Percentiles rank a stretch among this genome's conserved stretches.
Conservation (phyloP, 2,329 filamentous ascomycete species). For the Claviceps monticola region DNA sequence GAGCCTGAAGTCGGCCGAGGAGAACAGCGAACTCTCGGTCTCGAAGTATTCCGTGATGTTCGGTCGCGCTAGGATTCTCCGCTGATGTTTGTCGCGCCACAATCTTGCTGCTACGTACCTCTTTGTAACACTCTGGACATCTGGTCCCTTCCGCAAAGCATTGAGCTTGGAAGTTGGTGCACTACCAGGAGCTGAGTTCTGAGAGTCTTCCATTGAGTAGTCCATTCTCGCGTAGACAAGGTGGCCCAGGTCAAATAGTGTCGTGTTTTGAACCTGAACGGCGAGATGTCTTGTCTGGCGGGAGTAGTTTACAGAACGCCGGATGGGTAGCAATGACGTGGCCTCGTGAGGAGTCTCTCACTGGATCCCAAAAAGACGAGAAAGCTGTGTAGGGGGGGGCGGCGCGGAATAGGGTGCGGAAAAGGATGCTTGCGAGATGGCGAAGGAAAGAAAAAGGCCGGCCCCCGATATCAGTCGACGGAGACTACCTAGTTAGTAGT, state of each 20-base stretch:
- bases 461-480: neutral
- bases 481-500: neutral
- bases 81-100: neutral
- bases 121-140: slow-evolving; percentile 65
- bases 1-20: neutral
- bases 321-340: neutral
- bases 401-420: neutral
- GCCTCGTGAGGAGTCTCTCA: neutral
- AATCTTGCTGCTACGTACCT: slow-evolving; percentile 33
- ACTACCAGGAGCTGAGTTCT: slow-evolving; percentile 53
- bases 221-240: slow-evolving; percentile 19
- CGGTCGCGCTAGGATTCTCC: neutral
- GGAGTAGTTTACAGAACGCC: neutral
- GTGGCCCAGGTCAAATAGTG: neutral
- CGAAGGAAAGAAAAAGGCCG: neutral
- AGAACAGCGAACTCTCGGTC: neutral
- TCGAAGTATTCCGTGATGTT: neutral
- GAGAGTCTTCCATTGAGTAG: slow-evolving; percentile 39
- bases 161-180: slow-evolving; percentile 48
- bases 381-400: neutral
- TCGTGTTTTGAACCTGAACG: neutral
- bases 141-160: slow-evolving; percentile 41
- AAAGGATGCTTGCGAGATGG: slow-evolving; percentile 1
- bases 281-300: neutral
- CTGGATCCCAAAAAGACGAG: neutral